Base-by-base conservation (phyloP, 306 rosid genomes). In the Sicyos edulis region DNA sequence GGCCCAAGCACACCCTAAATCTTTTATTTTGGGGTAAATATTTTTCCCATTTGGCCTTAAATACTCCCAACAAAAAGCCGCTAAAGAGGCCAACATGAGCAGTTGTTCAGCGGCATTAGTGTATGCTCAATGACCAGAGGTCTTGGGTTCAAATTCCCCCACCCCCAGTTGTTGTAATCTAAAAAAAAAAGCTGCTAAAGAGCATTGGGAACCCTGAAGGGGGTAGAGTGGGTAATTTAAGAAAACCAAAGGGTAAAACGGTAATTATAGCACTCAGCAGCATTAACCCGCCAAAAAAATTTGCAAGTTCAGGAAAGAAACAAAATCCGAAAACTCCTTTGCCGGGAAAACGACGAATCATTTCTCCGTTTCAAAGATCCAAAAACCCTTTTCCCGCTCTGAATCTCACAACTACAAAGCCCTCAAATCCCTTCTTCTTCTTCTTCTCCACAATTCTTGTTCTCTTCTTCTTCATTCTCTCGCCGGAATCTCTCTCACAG, bases 281-380 rank as follows among this genome's bases (percentile, higher is more conserved):
- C 45, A 4, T 15, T 1, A 3, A 9, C 70, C 37, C 37, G 54
- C 54, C 71, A 66, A 66, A 64, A 29, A 8, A 26, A 26, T 9
- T 65, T 20, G 34, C 0, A 17, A 42, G 37, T 42, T 42, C 5
- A 15, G 24, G 5, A 4, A 63, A n/a, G 37, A 44, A 17, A 10
- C 14, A 4, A 40, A 65, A 42, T 44, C 15, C 3, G 22, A 65
- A 37, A 16, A 24, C 2, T 15, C 3, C 3, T 64, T 64, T 64
- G 70, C 52, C 70, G 70, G 53, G 52, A 64, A 64, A 64, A 17
- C 47, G 21, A 32, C 52, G 52, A 64, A 64, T 19, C 53, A 64
- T 64, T 64, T 7, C 37, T 19, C 32, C 0, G 52, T 64, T 64
- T 64, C 32, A 10, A 42, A 64, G 53, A 42, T 19, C 70, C 24